Percentiles rank a stretch among this genome's conserved stretches.
Conservation (phyloP, 345 rosid species). For the Citrus sp. region DNA sequence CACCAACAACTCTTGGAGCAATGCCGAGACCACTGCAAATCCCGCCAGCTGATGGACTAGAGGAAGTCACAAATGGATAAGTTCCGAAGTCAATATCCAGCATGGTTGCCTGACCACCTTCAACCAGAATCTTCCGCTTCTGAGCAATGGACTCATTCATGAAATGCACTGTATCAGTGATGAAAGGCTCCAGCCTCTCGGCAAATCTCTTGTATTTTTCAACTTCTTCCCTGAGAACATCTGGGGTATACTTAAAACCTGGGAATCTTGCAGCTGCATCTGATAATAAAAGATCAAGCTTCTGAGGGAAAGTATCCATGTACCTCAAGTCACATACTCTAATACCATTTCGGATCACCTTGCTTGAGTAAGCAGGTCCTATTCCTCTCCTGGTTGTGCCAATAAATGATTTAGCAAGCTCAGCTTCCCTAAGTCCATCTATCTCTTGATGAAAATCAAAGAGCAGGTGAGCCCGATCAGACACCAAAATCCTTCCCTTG, state of each 20-base stretch:
- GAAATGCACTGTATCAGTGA: conserved; percentile 82
- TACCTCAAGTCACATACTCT: conserved; percentile 90
- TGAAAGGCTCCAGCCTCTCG: conserved; percentile 86
- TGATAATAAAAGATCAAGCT: conserved; percentile 67
- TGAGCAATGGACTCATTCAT: conserved; percentile 71
- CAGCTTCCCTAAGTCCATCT: conserved; percentile 84
- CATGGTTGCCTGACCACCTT: conserved; percentile 99
- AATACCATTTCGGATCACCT: conserved; percentile 80
- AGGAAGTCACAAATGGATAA: conserved; percentile 96
- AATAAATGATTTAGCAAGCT: conserved; percentile 85
- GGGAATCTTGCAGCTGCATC: conserved; percentile 82
- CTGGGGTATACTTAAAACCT: conserved; percentile 63
- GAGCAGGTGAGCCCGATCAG: conserved; percentile 87
- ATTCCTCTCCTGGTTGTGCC: conserved; percentile 97
- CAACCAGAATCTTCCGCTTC: conserved; percentile 84
- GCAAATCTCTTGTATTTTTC: conserved; percentile 89
- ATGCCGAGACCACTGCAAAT: conserved; percentile 96
- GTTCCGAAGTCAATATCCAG: conserved; percentile 94
- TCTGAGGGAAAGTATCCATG: conserved; percentile 90
- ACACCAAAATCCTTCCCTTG: conserved; percentile 86
- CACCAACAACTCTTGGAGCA: conserved; percentile 88
- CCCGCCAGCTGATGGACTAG: conserved; percentile 98
- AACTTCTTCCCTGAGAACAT: conserved; percentile 80
- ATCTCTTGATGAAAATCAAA: conserved; percentile 93
- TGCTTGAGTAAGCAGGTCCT: conserved; percentile 89